These are phyloP conservation scores for Hypoxylon sp. DNA, from an alignment of 2,329 filamentous ascomycete genomes.

Conservation along the genomic window DNA sequence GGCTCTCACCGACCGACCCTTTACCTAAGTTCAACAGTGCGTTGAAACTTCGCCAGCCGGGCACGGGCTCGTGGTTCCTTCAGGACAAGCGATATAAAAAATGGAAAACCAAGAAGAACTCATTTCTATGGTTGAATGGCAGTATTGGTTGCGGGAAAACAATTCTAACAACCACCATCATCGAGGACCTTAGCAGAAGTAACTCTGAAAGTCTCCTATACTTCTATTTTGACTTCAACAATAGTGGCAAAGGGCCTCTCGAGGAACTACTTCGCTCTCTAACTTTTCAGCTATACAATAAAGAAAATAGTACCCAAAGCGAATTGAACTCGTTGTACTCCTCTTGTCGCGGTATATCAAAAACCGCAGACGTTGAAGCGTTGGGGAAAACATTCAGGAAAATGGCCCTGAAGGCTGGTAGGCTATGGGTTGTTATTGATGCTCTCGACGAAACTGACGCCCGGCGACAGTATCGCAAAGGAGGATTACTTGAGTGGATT, in stretches of 20 bases:
- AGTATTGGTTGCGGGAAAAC: conserved; percentile 61
- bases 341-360: neutral
- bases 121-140: conserved; percentile 58
- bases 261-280: conserved; percentile 57
- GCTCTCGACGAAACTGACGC: conserved; percentile 49
- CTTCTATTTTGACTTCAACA: conserved; percentile 60
- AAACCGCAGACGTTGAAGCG: neutral
- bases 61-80: conserved; percentile 57
- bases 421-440: conserved; percentile 51
- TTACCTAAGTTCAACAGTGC: conserved; percentile 54
- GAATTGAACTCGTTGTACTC: conserved; percentile 41
- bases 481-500: conserved; percentile 32
- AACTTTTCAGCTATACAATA: conserved; percentile 54
- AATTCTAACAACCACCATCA: conserved; percentile 56
- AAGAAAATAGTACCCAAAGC: conserved; percentile 28
- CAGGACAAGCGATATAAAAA: conserved; percentile 46
- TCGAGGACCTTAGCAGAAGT: conserved; percentile 48
- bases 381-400: neutral
- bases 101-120: conserved; percentile 53
- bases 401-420: conserved; percentile 41
- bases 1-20: conserved; percentile 56
- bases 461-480: too few relatives aligned
- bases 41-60: conserved; percentile 49
- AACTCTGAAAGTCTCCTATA: conserved; percentile 43
- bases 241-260: conserved; percentile 55